Base-by-base conservation (phyloP, 106 monocot genomes). In the Platanthera zijinensis region DNA sequence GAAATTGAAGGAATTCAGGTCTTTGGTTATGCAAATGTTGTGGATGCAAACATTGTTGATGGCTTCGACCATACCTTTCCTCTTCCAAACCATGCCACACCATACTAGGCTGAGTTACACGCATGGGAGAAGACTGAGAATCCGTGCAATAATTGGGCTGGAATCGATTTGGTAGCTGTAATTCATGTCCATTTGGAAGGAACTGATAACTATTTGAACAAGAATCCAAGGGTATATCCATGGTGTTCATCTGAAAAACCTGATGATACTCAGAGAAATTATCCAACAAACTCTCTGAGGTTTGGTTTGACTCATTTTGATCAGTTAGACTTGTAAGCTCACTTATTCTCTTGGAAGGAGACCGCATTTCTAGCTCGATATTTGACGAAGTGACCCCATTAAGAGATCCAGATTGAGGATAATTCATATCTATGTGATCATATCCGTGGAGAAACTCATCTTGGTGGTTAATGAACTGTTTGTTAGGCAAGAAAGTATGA, bases 11-110 rank as follows among this genome's bases (percentile, higher is more conserved):
- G 7, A 74, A 13, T 28, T 63, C 63, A 63, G 79, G 19, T 72
- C 22, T 59, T 22, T 73, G 73, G 7, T 68, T 80, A 14, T 80
- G 74, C n/a, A 74, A 50, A 9, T 73, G 49, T 48, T 73, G 57
- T 18, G 53, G 22, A 19, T 73, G 52, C 32, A 80, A 74, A 46
- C 63, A 80, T 12, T 68, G 74, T 52, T 67, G 74, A 32, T 68
- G 28, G 5, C 66, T 51, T 53, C 46, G 63, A 39, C 51, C 73
- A 73, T 14, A 63, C 14, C 51, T 72, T 79, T 79, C 62, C 28
- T 62, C 79, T 28, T 79, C 79, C 79, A 51, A 13, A 51, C 51
- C 30, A 17, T 30, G 8, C 79, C 32, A 53, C 48, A 28, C 11
- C 52, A 80, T 47, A 39, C 57, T 49, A 10, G 67, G 46, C 21